Conservation (phyloP, 2,329 filamentous ascomycete genomes). For the Xylaria hypoxylon region DNA sequence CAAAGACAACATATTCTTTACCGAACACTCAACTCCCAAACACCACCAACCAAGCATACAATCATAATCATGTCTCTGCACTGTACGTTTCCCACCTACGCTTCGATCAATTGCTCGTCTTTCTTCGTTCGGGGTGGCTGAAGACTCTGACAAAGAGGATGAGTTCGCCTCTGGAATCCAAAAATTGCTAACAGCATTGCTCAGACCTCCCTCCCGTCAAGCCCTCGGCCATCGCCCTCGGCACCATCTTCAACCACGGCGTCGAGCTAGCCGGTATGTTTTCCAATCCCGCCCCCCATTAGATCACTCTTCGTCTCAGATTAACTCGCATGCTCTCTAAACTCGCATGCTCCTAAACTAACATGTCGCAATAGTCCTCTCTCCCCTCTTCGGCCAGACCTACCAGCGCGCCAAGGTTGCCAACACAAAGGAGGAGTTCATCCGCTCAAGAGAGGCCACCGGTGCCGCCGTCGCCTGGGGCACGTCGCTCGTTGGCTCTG, state of each 20-base stretch:
- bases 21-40: neutral
- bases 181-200: slow-evolving; percentile 4
- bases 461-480: slow-evolving; percentile 90
- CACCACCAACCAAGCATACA: slow-evolving; percentile 37
- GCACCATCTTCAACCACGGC: slow-evolving; percentile 94
- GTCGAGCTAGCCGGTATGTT: slow-evolving; percentile 76
- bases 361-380: slow-evolving; percentile 67
- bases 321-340: neutral
- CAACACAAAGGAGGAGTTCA: slow-evolving; percentile 96
- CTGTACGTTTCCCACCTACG: slow-evolving; percentile 58
- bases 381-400: slow-evolving; percentile 91
- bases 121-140: neutral
- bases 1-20: slow-evolving; percentile 23
- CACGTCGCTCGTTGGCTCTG: slow-evolving; percentile 88
- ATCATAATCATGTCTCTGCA: slow-evolving; percentile 71
- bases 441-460: slow-evolving; percentile 91
- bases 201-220: slow-evolving; percentile 80
- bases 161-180: no score
- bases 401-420: slow-evolving; percentile 92
- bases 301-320: neutral
- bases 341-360: neutral
- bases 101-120: neutral
- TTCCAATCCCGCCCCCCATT: neutral
- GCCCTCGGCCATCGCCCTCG: slow-evolving; percentile 96
- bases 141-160: neutral